These are phyloP conservation scores for Houttuynia cordata DNA, from an alignment of 164 flowering plant species.

Conservation along the genomic window DNA sequence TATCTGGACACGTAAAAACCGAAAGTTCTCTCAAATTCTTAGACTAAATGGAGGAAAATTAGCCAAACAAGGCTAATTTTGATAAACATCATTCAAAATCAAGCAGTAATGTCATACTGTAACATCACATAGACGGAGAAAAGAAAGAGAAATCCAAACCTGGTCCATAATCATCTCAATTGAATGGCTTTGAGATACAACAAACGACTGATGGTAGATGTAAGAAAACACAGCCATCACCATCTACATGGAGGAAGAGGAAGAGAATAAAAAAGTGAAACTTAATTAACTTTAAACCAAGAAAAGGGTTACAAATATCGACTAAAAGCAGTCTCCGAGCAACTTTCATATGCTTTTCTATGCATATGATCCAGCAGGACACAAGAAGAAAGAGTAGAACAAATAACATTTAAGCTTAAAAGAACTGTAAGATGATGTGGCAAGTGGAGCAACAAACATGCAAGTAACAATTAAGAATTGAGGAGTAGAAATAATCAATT, in stretches of 20 bases:
- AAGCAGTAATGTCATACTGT: background rate
- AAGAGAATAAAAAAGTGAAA: background rate
- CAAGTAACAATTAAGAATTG: no score
- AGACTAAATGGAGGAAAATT: background rate
- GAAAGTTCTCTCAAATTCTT: background rate
- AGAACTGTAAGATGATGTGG: background rate
- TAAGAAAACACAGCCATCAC: conserved; percentile 98
- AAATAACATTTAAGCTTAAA: background rate
- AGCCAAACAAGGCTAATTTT: background rate
- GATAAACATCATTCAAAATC: background rate
- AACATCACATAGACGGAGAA: background rate
- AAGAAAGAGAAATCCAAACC: conserved; percentile 15
- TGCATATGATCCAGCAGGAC: background rate
- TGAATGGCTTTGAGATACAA: conserved; percentile 47
- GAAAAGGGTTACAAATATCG: background rate
- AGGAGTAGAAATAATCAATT: background rate
- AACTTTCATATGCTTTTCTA: background rate
- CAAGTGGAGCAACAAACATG: background rate
- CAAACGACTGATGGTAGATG: conserved; percentile 84
- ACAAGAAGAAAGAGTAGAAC: background rate
- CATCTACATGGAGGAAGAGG: conserved; percentile 52
- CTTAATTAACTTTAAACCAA: background rate
- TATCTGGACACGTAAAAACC: conserved; percentile 19
- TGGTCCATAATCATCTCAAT: conserved; percentile 72
- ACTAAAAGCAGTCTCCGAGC: background rate